Percentiles rank a stretch among this genome's conserved stretches.
Conservation (phyloP, 176 grass and related monocot genomes). For the Tuctoria greenei region DNA sequence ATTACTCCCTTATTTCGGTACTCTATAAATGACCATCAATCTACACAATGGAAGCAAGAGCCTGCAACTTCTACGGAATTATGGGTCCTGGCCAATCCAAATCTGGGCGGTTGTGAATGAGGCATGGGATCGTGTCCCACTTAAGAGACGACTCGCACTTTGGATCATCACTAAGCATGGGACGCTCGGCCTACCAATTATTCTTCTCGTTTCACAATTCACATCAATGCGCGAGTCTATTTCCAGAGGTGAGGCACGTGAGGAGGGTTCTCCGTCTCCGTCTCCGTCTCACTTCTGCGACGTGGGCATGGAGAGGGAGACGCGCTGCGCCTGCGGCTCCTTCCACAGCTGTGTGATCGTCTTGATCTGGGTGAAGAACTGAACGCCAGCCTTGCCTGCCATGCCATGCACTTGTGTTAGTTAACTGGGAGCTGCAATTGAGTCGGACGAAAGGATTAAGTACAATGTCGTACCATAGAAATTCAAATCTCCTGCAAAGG, state of each 20-base stretch:
- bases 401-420: conserved; percentile 19
- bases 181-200: background rate
- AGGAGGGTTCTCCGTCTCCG: no score
- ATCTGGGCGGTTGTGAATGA: background rate
- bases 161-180: no score
- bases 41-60: background rate
- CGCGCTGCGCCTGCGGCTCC: conserved; percentile 57
- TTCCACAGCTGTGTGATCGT: conserved; percentile 97
- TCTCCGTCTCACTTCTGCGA: conserved; percentile 59
- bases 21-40: background rate
- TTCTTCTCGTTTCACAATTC: background rate
- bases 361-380: conserved; percentile 96
- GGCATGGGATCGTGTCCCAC: background rate
- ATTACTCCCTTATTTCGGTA: conserved; percentile 3
- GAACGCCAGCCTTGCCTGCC: conserved; percentile 91
- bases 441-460: background rate
- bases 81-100: background rate
- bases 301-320: conserved; percentile 91
- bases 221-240: background rate
- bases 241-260: background rate
- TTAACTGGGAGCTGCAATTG: background rate
- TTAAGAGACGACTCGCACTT: no score
- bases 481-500: conserved; percentile 93
- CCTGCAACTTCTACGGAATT: background rate
- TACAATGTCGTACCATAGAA: conserved; percentile 64